Base-by-base conservation (phyloP, 2,329 filamentous ascomycete species). In the Fonsecaea nubica region DNA sequence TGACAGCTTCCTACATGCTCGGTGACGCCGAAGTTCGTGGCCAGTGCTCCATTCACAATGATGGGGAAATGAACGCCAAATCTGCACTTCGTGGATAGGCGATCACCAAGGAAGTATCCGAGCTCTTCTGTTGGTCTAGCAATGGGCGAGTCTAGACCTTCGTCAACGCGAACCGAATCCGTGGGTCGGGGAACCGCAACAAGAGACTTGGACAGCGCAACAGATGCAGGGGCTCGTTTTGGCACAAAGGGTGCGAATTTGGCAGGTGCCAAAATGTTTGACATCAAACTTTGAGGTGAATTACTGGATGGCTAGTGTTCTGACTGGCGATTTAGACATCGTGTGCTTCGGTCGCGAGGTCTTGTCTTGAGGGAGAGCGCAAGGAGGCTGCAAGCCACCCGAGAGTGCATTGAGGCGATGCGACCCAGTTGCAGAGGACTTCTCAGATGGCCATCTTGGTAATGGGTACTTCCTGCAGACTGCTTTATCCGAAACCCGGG, bases 121-220 rank as follows among this genome's bases (percentile, higher is more conserved):
- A 50, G 18, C 18, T 50, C 42, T 59, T 21, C 42, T 25, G 30
- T 33, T 33, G 40, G 40, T 33, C 40, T 45, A 21, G 18, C 9
- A 21, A 48, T 30, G 40, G 40, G 13, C n/a, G 40, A 50, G 57
- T 59, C 57, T 59, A 59, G 57, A 59, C 57, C 38, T 18, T 45
- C 15, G 25, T n/a, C 38, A 59, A 48, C 13, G 18, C 57, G 57
- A 35, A 15, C 40, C 33, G 57, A 33, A 13, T 8, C 25, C 40
- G 12, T 58, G 36, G 55, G 21, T 50, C 57, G 32, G 40, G 45
- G 57, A 59, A 59, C 40, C 25, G 40, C 40, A 45, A 7, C 18
- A 59, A 35, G 25, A 25, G 33, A 58, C 25, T 59, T 33, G 40
- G 45, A 50, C 40, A 48, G 40, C 42, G n/a, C 7, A 48, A 33